phyloP scores from a whole-genome alignment of 495 filamentous ascomycete species.

The Astrothelium subdiscretum region DNA sequence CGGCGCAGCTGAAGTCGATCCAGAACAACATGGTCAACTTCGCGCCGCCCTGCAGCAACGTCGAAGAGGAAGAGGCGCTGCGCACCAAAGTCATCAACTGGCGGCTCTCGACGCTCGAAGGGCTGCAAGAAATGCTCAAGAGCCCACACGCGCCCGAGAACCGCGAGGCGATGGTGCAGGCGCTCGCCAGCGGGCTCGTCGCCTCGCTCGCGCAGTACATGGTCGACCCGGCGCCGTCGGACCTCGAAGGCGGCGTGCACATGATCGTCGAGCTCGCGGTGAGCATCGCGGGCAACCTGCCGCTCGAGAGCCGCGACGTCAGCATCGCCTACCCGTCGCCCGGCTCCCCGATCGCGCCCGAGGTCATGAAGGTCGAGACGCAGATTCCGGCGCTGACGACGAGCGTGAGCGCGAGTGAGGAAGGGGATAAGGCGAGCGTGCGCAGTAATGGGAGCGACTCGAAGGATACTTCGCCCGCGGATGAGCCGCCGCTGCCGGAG shows the following conservation, averaged over 20 bases:
- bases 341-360: slow-evolving; percentile 49
- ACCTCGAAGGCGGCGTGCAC: slow-evolving; percentile 65
- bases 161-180: slow-evolving; percentile 52
- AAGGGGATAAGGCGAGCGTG: slow-evolving; percentile 31
- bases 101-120: slow-evolving; percentile 88
- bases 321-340: slow-evolving; percentile 74
- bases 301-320: slow-evolving; percentile 84
- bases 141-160: slow-evolving; percentile 51
- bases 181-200: slow-evolving; percentile 59
- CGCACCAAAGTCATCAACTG: slow-evolving; percentile 81
- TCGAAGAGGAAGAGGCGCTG: slow-evolving; percentile 83
- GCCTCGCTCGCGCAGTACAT: slow-evolving; percentile 58
- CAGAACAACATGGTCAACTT: slow-evolving; percentile 79
- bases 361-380: slow-evolving; percentile 76
- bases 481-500: background rate
- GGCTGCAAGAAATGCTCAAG: slow-evolving; percentile 61
- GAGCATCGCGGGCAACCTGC: slow-evolving; percentile 73
- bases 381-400: slow-evolving; percentile 59
- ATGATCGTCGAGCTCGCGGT: slow-evolving; percentile 93
- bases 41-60: slow-evolving; percentile 54
- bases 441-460: slow-evolving; percentile 23
- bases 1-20: slow-evolving; percentile 67
- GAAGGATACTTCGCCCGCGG: slow-evolving; percentile 13
- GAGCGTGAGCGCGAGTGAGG: slow-evolving; percentile 37
- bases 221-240: slow-evolving; percentile 60